phyloP scores from a whole-genome alignment of 2,329 filamentous ascomycete species.

The Pochonia chlamydosporia region DNA sequence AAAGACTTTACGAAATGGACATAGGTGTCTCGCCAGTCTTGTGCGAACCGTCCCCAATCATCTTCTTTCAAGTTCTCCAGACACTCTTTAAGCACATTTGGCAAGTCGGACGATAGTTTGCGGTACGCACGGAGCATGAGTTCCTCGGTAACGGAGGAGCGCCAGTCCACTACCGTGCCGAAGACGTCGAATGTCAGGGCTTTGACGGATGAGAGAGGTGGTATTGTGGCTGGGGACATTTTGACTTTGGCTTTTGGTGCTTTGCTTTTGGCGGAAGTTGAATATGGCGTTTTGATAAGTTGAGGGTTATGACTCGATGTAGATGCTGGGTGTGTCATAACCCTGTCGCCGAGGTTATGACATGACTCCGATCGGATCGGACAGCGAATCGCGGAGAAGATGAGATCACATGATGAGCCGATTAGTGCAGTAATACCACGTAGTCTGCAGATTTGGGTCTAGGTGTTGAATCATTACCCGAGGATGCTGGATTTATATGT shows the following conservation, averaged over 20 bases:
- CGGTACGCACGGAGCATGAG: conserved; percentile 45
- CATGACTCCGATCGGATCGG: too few species aligned
- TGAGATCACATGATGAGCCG: too few species aligned
- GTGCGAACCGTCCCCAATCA: conserved; percentile 60
- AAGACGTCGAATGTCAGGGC: conserved; percentile 72
- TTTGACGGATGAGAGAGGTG: conserved; percentile 34
- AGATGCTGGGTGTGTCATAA: too few species aligned
- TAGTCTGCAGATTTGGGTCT: too few species aligned
- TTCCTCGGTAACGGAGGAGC: conserved; percentile 55
- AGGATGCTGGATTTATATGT: too few species aligned
- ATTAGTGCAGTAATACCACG: too few species aligned
- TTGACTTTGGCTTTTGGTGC: neutral
- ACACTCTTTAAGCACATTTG: conserved; percentile 39
- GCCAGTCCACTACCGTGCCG: conserved; percentile 78
- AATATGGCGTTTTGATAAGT: too few species aligned
- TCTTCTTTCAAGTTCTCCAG: conserved; percentile 44
- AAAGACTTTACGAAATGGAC: conserved; percentile 51
- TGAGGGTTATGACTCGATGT: too few species aligned
- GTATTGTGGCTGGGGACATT: conserved; percentile 21
- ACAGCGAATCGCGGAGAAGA: too few species aligned
- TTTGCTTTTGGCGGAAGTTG: too few species aligned
- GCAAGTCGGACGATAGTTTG: conserved; percentile 42
- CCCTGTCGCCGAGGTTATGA: too few species aligned
- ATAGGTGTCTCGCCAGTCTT: conserved; percentile 66
- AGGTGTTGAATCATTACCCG: too few species aligned